Percentiles rank a stretch among this genome's conserved stretches.
These are phyloP conservation scores for Alternaria sp. DNA, from an alignment of 2,329 filamentous ascomycete genomes.

Conservation along the genomic window DNA sequence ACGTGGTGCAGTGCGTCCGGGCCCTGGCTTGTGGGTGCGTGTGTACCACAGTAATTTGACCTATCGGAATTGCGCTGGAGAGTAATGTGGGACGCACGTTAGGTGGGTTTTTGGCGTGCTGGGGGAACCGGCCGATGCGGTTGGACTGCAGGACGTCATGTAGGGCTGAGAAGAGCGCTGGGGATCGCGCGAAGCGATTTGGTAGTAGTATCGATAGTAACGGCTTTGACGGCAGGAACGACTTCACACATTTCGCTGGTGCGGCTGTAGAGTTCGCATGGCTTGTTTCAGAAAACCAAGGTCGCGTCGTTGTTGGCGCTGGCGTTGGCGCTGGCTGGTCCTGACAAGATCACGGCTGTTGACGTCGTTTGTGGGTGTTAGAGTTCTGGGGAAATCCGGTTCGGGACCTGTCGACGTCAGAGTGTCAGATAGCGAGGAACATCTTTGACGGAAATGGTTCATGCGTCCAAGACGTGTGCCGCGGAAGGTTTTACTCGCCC, in stretches of 20 bases:
- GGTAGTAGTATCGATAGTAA: constrained; percentile 8
- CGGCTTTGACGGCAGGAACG: neutral
- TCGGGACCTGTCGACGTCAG: neutral
- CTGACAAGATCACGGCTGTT: neutral
- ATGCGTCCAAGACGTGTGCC: neutral
- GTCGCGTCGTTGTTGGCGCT: neutral
- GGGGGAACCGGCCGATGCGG: neutral
- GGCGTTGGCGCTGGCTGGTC: neutral
- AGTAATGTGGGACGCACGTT: neutral
- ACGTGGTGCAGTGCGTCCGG: neutral
- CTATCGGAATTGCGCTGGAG: neutral
- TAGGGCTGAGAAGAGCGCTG: constrained; percentile 7
- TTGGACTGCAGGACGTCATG: constrained; percentile 5
- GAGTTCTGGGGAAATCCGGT: neutral
- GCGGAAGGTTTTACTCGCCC: neutral
- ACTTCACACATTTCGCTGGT: neutral
- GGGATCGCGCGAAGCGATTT: neutral
- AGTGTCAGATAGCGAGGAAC: neutral
- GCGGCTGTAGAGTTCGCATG: neutral
- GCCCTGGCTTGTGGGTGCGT: neutral
- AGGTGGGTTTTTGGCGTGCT: neutral
- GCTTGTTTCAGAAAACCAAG: neutral
- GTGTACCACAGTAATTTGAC: neutral
- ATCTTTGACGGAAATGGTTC: neutral
- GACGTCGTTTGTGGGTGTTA: neutral